Evolutionary conservation across 1,284 basidiomycete genomes (phyloP), one percentile per base, ranked within the genome.

Genomic region (Clitocybe nebularis): DNA sequence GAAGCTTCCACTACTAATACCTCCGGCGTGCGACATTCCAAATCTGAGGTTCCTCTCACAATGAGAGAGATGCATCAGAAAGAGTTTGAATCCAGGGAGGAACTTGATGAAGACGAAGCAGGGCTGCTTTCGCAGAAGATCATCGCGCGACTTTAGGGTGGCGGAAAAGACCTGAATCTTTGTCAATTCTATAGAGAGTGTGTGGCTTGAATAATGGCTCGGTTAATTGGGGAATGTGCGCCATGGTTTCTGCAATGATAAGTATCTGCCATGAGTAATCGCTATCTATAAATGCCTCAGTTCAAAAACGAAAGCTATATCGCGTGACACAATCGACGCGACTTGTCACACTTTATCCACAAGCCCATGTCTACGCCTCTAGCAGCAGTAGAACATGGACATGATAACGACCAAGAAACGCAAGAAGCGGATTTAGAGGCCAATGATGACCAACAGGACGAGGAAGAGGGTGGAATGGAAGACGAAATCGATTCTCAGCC

Each of bases 31-130:
- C 33, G 46, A 17, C 30, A 30, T 2, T 49, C 41, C 34, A 49
- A 58, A 40, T 55, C 52, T 35, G 53, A 48, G 29, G 47, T 49
- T 11, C 65, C 68, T 9, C 61, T 69, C 13, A 68, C 70, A 1
- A 60, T 61, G 52, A 61, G 61, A 44, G 71, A 77, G 45, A 79
- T 84, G 74, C 74, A 81, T 51, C 64, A 64, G 45, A 62, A 61
- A 44, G 83, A 85, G 54, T 78, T 75, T 36, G 72, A 79, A 51
- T 61, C 67, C 4, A 66, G 84, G 21, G 61, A 67, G 3, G 73
- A 78, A 41, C 61, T 88, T 20, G 79, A 84, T 22, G 74, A 79
- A 1, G 74, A 78, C 2, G 76, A 80, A n/a, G 84, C 75, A 2
- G 49, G 53, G 16, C 57, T 50, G 2, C 57, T 85, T 14, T 63